Percentiles rank a stretch among this genome's conserved stretches.
phyloP scores from a whole-genome alignment of 2,329 filamentous ascomycete genomes.

The Beauveria scarabaeidicola region DNA sequence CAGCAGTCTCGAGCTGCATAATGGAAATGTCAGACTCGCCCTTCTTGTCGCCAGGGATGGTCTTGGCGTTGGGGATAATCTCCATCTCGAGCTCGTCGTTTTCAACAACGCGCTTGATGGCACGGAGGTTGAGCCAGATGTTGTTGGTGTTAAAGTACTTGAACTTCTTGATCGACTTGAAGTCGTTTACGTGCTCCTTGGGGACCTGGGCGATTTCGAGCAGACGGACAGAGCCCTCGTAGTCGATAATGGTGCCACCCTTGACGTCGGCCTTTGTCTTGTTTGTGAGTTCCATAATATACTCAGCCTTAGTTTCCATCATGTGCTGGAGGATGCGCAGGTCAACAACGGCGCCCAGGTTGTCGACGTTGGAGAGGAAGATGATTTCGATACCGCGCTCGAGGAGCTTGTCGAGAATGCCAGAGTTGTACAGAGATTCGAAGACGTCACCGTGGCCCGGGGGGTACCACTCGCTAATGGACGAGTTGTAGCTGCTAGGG shows the following conservation, averaged over 20 bases:
- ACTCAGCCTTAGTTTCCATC: slow-evolving; percentile 93
- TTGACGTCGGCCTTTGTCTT: slow-evolving; percentile 99
- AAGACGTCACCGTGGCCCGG: slow-evolving; percentile 99
- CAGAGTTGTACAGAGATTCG: slow-evolving; percentile 98
- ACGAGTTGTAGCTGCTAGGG: slow-evolving; percentile 78
- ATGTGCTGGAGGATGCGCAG: slow-evolving; percentile 98
- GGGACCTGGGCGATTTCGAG: slow-evolving; percentile 98
- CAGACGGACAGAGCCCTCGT: slow-evolving; percentile 91
- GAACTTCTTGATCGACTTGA: slow-evolving; percentile 99
- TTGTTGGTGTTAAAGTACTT: slow-evolving; percentile 99
- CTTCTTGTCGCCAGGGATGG: slow-evolving; percentile 98
- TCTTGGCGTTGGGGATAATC: slow-evolving; percentile 99
- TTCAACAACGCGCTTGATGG: slow-evolving; percentile 97
- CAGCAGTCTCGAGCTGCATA: slow-evolving; percentile 95
- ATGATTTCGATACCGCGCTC: slow-evolving; percentile 94
- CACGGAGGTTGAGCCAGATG: slow-evolving; percentile 98
- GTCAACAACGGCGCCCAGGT: slow-evolving; percentile 94
- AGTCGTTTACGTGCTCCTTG: slow-evolving; percentile 99
- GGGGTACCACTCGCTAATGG: slow-evolving; percentile 96
- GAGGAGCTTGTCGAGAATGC: slow-evolving; percentile 92
- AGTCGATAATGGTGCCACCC: slow-evolving; percentile 99
- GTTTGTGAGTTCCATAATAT: slow-evolving; percentile 99
- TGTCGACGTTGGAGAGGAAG: slow-evolving; percentile 98
- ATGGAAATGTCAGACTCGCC: slow-evolving; percentile 97
- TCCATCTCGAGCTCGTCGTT: slow-evolving; percentile 98